These are phyloP conservation scores for Magnolia officinalis DNA, from an alignment of 164 flowering plant species.

Conservation along the genomic window DNA sequence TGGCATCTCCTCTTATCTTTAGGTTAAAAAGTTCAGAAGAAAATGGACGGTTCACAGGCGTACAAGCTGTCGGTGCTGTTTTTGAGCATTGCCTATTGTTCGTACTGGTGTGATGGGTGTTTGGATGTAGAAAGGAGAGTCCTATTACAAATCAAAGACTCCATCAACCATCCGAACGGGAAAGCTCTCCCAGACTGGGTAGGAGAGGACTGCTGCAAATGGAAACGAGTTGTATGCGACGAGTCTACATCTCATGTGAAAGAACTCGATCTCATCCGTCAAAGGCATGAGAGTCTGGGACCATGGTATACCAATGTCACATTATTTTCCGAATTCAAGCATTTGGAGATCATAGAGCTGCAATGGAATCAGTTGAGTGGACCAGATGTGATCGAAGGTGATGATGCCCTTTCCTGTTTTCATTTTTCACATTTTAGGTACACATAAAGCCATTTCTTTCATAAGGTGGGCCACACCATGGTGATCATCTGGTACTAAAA, in stretches of 20 bases:
- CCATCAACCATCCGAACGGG: constrained; percentile 5
- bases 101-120: constrained; percentile 4
- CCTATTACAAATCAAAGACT: constrained; percentile 3
- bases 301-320: constrained; percentile 3
- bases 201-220: constrained; percentile 6
- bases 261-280: neutral
- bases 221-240: neutral
- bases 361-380: neutral
- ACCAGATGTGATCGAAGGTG: neutral
- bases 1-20: too few relatives aligned
- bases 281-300: neutral
- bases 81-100: neutral
- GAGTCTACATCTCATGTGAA: neutral
- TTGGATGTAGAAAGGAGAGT: constrained; percentile 3
- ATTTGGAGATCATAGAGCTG: neutral
- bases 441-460: too few relatives aligned
- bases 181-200: neutral
- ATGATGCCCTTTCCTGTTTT: neutral
- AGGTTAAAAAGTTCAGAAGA: neutral
- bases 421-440: neutral
- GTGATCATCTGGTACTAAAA: too few relatives aligned
- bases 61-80: neutral
- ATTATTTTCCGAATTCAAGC: neutral
- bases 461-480: too few relatives aligned
- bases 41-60: neutral